Evolutionary conservation across 441 rosid species (phyloP).

Genomic region (Rhodomyrtus psidioides): DNA sequence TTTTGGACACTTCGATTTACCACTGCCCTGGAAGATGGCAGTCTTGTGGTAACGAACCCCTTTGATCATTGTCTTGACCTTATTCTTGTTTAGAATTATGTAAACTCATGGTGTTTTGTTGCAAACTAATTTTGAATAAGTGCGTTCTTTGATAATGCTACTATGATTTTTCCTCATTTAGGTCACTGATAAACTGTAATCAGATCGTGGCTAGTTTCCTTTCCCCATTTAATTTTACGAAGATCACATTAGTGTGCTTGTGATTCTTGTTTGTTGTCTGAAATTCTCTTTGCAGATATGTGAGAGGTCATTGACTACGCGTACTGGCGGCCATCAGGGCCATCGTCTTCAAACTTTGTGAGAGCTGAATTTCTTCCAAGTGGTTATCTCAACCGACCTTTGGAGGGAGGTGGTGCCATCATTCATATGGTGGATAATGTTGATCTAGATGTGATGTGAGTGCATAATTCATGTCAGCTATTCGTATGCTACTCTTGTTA

Average conservation of each 20-base stretch:
- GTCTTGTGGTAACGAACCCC: constrained; percentile 8
- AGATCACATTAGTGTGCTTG: neutral
- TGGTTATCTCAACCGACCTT: constrained; percentile 10
- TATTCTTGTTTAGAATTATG: neutral
- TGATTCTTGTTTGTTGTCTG: neutral
- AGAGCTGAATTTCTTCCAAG: constrained; percentile 15
- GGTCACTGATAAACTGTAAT: neutral
- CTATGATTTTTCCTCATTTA: neutral
- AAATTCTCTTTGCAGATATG: constrained; percentile 1
- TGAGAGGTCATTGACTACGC: constrained; percentile 11
- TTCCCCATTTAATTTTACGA: neutral
- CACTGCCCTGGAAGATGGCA: constrained; percentile 13
- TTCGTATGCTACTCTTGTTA: neutral
- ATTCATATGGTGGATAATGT: constrained; percentile 38
- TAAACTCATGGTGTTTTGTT: neutral
- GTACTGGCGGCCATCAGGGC: neutral
- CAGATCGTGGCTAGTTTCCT: neutral
- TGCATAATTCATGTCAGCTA: neutral
- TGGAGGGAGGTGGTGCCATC: constrained; percentile 11
- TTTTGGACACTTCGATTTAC: constrained; percentile 14
- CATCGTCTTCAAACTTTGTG: neutral
- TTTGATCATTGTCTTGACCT: neutral
- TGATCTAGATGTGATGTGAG: constrained; percentile 93
- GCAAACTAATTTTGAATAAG: neutral
- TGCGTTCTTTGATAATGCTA: neutral